These are phyloP conservation scores for Penicillium sp. DNA, from an alignment of 2,329 filamentous ascomycete genomes.

Conservation along the genomic window DNA sequence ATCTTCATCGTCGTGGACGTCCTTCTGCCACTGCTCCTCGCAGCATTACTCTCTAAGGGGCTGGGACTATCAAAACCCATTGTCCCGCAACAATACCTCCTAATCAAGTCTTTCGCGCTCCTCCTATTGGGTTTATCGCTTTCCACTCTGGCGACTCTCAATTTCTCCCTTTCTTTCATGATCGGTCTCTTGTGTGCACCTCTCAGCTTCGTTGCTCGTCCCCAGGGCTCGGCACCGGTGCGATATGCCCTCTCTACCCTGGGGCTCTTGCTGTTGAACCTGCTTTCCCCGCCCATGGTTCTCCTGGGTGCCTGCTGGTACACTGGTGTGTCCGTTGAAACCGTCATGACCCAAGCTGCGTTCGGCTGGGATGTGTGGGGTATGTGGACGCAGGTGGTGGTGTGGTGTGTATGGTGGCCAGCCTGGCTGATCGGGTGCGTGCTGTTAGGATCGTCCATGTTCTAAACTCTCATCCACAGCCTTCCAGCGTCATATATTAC, in stretches of 20 bases:
- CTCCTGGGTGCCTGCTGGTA: slow-evolving; percentile 49
- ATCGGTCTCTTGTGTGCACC: slow-evolving; percentile 75
- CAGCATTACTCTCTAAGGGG: slow-evolving; percentile 49
- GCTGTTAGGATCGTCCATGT: slow-evolving; percentile 34
- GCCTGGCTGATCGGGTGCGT: slow-evolving; percentile 67
- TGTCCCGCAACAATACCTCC: slow-evolving; percentile 62
- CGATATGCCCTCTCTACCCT: slow-evolving; percentile 30
- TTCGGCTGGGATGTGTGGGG: slow-evolving; percentile 89
- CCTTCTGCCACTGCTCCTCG: slow-evolving; percentile 55
- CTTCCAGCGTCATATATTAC: not conserved
- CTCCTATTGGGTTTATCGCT: slow-evolving; percentile 87
- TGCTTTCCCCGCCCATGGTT: slow-evolving; percentile 57
- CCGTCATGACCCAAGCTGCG: slow-evolving; percentile 66
- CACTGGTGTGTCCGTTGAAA: slow-evolving; percentile 49
- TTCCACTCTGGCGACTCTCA: slow-evolving; percentile 86
- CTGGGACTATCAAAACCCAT: slow-evolving; percentile 50
- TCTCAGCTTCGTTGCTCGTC: slow-evolving; percentile 62
- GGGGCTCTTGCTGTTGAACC: slow-evolving; percentile 52
- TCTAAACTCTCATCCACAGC: slow-evolving; percentile 12
- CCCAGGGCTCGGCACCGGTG: slow-evolving; percentile 19
- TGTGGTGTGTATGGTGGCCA: slow-evolving; percentile 97
- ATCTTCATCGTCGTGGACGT: slow-evolving; percentile 54
- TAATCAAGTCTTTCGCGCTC: slow-evolving; percentile 88
- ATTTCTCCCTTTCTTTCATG: slow-evolving; percentile 86
- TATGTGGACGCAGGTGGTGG: slow-evolving; percentile 78